Evolutionary conservation across 768 basidiomycete genomes (phyloP), one percentile per base, ranked within the genome.

Genomic region (Neoboletus subvelutipes): DNA sequence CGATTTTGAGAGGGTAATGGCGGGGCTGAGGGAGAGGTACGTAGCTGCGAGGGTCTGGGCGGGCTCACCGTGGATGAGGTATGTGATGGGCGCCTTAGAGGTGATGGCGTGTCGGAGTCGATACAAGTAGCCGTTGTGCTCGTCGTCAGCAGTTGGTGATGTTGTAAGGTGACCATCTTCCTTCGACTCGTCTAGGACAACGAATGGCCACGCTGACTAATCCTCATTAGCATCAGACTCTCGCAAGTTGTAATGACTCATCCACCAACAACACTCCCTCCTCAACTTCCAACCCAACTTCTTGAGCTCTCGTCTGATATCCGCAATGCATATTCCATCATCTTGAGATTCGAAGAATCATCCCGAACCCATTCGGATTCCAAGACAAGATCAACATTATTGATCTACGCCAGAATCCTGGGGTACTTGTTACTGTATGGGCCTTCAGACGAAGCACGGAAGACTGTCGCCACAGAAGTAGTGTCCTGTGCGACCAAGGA

Each of bases 91-190:
- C 4, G 61, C 64, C 57, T 81, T 80, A 2, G 79, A 76, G 59
- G 81, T 85, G 52, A 90, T 82, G n/a, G 86, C 80, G 47, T 83
- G 77, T 28, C 81, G 81, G 9, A 92, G 80, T n/a, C n/a, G n/a
- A n/a, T n/a, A n/a, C n/a, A n/a, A n/a, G n/a, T n/a, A n/a, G n/a
- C n/a, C n/a, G n/a, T n/a, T n/a, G n/a, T n/a, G n/a, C n/a, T n/a
- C n/a, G n/a, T n/a, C n/a, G n/a, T n/a, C n/a, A n/a, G n/a, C n/a
- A n/a, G n/a, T n/a, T n/a, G n/a, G n/a, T n/a, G n/a, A n/a, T n/a
- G n/a, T n/a, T n/a, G n/a, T n/a, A n/a, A n/a, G n/a, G n/a, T n/a
- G n/a, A n/a, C n/a, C n/a, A n/a, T n/a, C n/a, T n/a, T n/a, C n/a
- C n/a, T n/a, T n/a, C n/a, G n/a, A n/a, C n/a, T n/a, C n/a, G n/a